These are phyloP conservation scores for Aurinia saxatilis DNA, from an alignment of 345 rosid species.

Conservation along the genomic window DNA sequence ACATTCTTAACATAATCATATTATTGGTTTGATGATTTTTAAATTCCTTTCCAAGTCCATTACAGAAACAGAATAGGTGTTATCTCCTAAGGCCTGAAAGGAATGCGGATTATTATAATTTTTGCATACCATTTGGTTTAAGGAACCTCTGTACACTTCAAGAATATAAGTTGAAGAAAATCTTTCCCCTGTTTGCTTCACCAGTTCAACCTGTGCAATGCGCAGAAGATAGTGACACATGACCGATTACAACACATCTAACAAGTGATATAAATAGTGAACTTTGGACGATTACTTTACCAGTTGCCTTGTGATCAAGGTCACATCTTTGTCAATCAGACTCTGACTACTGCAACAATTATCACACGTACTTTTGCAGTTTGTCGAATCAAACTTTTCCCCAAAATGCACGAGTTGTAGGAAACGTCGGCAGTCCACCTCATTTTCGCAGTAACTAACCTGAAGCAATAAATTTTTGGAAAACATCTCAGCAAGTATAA, in stretches of 20 bases:
- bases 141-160: constrained; percentile 95
- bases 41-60: too few relatives aligned
- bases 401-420: constrained; percentile 92
- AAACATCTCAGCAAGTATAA: constrained; percentile 6
- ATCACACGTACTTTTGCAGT: constrained; percentile 82
- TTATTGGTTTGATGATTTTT: too few relatives aligned
- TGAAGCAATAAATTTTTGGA: constrained; percentile 34
- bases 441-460: constrained; percentile 93
- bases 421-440: constrained; percentile 90
- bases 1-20: too few relatives aligned
- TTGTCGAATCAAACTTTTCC: constrained; percentile 67
- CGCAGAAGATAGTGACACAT: background rate
- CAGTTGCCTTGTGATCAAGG: constrained; percentile 75
- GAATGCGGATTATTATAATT: background rate
- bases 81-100: background rate
- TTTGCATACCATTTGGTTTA: constrained; percentile 66
- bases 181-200: constrained; percentile 65
- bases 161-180: constrained; percentile 82
- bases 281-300: constrained; percentile 30
- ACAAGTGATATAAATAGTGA: constrained; percentile 1
- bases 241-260: constrained; percentile 7
- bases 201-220: constrained; percentile 72
- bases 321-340: constrained; percentile 80
- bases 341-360: constrained; percentile 64
- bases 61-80: background rate